Conservation (phyloP, 1,139 yeast genomes). For the Taiozyma sp. region DNA sequence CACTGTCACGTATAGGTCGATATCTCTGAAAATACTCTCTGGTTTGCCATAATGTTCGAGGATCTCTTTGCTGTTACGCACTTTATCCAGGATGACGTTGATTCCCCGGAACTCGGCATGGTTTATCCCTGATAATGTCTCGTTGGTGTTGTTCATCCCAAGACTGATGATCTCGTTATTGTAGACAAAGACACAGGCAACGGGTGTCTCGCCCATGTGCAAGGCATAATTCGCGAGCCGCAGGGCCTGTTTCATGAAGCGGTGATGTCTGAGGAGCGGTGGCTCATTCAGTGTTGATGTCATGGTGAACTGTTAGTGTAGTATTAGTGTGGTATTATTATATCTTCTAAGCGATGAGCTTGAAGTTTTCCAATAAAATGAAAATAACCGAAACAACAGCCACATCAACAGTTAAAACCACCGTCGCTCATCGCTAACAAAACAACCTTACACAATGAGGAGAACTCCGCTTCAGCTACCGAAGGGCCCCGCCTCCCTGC, state of each 20-base stretch:
- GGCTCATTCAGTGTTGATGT: background rate
- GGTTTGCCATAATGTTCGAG: constrained; percentile 9
- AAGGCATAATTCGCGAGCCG: constrained; percentile 53
- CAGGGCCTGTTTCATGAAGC: constrained; percentile 47
- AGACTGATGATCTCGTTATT: constrained; percentile 55
- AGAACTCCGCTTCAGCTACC: background rate
- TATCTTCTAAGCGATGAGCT: background rate
- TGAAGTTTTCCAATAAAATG: background rate
- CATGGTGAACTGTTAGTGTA: background rate
- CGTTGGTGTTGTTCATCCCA: constrained; percentile 89
- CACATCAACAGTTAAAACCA: too few species aligned
- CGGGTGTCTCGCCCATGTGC: constrained; percentile 60
- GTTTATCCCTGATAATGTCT: constrained; percentile 74
- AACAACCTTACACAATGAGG: background rate
- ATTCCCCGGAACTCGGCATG: constrained; percentile 93
- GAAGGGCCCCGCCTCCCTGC: background rate
- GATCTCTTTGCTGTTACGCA: constrained; percentile 14
- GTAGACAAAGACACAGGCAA: constrained; percentile 64
- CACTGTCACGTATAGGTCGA: constrained; percentile 83
- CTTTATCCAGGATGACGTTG: constrained; percentile 40
- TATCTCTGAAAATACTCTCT: constrained; percentile 38
- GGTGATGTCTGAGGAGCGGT: constrained; percentile 8
- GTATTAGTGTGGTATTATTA: background rate
- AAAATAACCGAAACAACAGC: background rate
- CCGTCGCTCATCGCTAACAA: too few species aligned